phyloP scores from a whole-genome alignment of 306 rosid species.

The Trifolium pratense region DNA sequence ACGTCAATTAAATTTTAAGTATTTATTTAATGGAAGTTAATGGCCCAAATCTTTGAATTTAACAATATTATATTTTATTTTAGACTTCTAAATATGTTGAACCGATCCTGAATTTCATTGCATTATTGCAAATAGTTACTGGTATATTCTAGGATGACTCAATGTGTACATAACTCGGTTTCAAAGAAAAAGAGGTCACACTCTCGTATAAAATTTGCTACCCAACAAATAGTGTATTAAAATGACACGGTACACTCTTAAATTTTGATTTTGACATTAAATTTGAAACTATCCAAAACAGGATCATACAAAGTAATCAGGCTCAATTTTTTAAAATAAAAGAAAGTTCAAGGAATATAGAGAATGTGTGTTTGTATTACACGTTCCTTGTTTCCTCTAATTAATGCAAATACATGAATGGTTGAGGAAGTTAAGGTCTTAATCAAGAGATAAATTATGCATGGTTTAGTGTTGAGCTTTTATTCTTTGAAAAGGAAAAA shows the following conservation, averaged over 20 bases:
- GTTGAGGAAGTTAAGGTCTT: background rate
- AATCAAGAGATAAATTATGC: background rate
- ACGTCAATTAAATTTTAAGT: too few species aligned
- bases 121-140: background rate
- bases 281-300: background rate
- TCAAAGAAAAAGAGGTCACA: background rate
- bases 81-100: too few species aligned
- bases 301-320: background rate
- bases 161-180: background rate
- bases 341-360: background rate
- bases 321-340: background rate
- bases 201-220: background rate
- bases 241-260: background rate
- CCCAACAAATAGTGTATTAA: background rate
- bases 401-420: constrained; percentile 25
- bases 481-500: too few species aligned
- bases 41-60: too few species aligned
- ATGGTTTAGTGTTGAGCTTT: background rate
- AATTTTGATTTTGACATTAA: background rate
- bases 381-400: constrained; percentile 1
- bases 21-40: too few species aligned
- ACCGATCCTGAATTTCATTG: background rate
- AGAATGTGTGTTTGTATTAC: constrained; percentile 1
- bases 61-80: too few species aligned
- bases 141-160: background rate